Evolutionary conservation across 192 early-diverging fungal species (phyloP), one percentile per base, ranked within the genome.

Genomic region (Backusella liffmaniae): DNA sequence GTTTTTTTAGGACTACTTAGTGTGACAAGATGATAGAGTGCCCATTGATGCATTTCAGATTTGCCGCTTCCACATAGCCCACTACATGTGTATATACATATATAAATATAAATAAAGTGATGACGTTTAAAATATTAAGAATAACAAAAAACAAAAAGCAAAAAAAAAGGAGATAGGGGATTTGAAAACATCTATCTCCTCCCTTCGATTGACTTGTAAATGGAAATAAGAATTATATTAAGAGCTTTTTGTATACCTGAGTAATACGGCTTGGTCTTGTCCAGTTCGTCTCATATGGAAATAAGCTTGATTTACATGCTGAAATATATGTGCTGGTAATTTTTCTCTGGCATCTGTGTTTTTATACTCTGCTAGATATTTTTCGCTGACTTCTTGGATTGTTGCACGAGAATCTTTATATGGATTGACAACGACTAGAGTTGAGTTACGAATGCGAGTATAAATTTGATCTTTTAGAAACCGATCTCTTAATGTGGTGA

Each of bases 241-340:
- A 56, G 16, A 30, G 44, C 30, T 5, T 36, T 18, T n/a, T 39
- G 32, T 73, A 73, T 91, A 97, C 97, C 89, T 90, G 72, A 97
- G 90, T 9, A 99, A 82, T 59, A 99, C 88, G 12, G 91, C 91
- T 82, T 99, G 97, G 76, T 98, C 95, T 73, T 94, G 88, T 4
- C 91, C 90, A n/a, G 91, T 92, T 69, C 95, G 87, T 35, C 91
- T 83, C 91, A 98, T 92, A 77, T 97, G 96, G 70, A 93, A 81
- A 77, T 96, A 98, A 15, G 95, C 94, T 56, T 92, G 88, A 30
- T 94, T 88, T 16, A 95, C 92, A 59, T 95, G 77, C 16, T 94
- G 92, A 85, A 95, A 96, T 8, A 93, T 89, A 75, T 97, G 96
- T n/a, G 96, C 93, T 12, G 83, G 77, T 72, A 90, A 76, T 36